Conservation (phyloP, 2,329 filamentous ascomycete genomes). For the Colletotrichum sp. region DNA sequence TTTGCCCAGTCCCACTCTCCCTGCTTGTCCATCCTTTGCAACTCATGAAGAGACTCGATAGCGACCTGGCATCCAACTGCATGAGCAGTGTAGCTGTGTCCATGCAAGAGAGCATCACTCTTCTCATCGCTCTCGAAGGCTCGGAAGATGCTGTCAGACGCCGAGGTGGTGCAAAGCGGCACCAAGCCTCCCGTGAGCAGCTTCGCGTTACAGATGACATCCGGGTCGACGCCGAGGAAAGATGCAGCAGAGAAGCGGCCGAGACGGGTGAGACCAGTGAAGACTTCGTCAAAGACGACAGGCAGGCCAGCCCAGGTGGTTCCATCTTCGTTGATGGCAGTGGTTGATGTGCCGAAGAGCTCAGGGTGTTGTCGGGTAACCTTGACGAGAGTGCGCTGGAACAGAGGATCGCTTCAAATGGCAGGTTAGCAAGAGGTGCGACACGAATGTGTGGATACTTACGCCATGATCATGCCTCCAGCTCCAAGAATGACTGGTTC, state of each 20-base stretch:
- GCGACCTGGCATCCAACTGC: slow-evolving; percentile 82
- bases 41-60: slow-evolving; percentile 65
- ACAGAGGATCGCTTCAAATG: slow-evolving; percentile 73
- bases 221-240: slow-evolving; percentile 71
- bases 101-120: slow-evolving; percentile 79
- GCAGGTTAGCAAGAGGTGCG: not conserved
- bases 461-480: slow-evolving; percentile 83
- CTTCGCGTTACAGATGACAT: slow-evolving; percentile 84
- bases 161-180: slow-evolving; percentile 77
- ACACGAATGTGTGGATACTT: slow-evolving; percentile 35
- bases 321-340: slow-evolving; percentile 17
- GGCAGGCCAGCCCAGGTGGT: slow-evolving; percentile 75
- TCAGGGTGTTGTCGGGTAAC: slow-evolving; percentile 66
- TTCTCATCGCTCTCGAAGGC: slow-evolving; percentile 77
- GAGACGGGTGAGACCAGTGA: slow-evolving; percentile 84
- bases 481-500: slow-evolving; percentile 83
- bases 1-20: slow-evolving; percentile 64
- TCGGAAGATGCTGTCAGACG: slow-evolving; percentile 75
- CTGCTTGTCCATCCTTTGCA: slow-evolving; percentile 61
- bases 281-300: slow-evolving; percentile 85
- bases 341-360: slow-evolving; percentile 49
- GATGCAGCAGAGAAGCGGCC: slow-evolving; percentile 74
- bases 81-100: slow-evolving; percentile 88
- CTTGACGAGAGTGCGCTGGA: slow-evolving; percentile 74
- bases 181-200: slow-evolving; percentile 81